Base-by-base conservation (phyloP, 139 green algal genomes). In the Bryopsis sp. region DNA sequence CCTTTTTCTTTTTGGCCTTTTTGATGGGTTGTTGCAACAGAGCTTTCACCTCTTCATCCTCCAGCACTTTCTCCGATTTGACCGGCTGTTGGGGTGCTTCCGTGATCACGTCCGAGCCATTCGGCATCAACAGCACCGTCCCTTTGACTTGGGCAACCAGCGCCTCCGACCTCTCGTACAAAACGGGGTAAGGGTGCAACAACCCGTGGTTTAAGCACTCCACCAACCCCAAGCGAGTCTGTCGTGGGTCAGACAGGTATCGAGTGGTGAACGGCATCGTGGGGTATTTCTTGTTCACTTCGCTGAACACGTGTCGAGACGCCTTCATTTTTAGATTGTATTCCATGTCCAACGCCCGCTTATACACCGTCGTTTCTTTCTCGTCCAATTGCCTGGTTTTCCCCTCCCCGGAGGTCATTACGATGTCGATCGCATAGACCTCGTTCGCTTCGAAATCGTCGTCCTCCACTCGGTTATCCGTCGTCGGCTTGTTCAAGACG, bases 301-400 rank as follows among this genome's bases (percentile, higher is more conserved):
- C 87, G 31, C 69, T 79, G 67, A 95, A 90, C 22, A 96, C 79
- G 26, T 81, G 78, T 7, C 92, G 82, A 24, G 79, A 85, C 38
- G 87, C 85, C 74, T 89, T 86, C 72, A 96, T 82, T 79, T 98
- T 98, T 19, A 98, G 81, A 48, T 85, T 82, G 83, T 98, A 99
- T 39, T 89, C 76, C 63, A 85, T 77, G 39, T 96, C 92, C 67
- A 97, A 74, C 4, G 89, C 92, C 8, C 94, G 80, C 85, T 98
- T 98, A 87, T 95, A 99, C 59, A 99, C 88, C 0, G 87, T 95
- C 32, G 94, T 99, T 82, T 96, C 84, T 81, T 89, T 94, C 83
- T 99, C 94, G 64, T 99, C 94, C 33, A 89, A 54, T 46, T 93
- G 70, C 54, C 72, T 35, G 26, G 76, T 37, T 66, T 89, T 88